phyloP scores from a whole-genome alignment of 1,284 basidiomycete species.

The Apiotrichum brassicae region DNA sequence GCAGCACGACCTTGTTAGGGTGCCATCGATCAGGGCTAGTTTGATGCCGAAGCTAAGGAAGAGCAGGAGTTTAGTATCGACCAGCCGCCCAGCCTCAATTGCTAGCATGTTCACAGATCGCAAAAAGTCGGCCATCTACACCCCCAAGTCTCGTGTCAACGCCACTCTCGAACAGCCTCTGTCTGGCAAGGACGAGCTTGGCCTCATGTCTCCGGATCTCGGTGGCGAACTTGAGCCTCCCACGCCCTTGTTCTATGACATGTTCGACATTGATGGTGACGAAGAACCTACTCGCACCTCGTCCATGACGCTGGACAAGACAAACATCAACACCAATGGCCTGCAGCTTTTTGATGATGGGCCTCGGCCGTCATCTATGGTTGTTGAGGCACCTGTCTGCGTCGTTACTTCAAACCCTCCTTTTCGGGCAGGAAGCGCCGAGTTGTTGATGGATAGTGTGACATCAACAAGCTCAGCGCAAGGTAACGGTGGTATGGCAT shows the following conservation, averaged over 20 bases:
- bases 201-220: background rate
- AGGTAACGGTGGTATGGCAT: background rate
- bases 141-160: background rate
- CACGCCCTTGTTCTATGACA: constrained; percentile 16
- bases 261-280: constrained; percentile 7
- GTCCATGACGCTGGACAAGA: too few species aligned
- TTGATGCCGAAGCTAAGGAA: constrained; percentile 15
- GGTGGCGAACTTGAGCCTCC: background rate
- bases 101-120: constrained; percentile 2
- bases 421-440: background rate
- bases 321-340: too few species aligned
- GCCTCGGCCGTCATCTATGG: too few species aligned
- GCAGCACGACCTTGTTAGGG: too few species aligned
- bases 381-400: too few species aligned
- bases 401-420: too few species aligned
- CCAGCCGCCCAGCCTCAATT: background rate
- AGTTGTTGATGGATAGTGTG: too few species aligned
- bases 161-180: background rate
- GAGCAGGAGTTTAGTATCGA: constrained; percentile 10
- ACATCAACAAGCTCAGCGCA: background rate
- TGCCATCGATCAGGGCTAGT: constrained; percentile 1
- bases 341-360: too few species aligned
- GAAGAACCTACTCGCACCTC: background rate
- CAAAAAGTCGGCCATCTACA: background rate
- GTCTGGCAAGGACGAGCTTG: background rate